Evolutionary conservation across 2,329 filamentous ascomycete species (phyloP).

Genomic region (Sarocladium kiliense): DNA sequence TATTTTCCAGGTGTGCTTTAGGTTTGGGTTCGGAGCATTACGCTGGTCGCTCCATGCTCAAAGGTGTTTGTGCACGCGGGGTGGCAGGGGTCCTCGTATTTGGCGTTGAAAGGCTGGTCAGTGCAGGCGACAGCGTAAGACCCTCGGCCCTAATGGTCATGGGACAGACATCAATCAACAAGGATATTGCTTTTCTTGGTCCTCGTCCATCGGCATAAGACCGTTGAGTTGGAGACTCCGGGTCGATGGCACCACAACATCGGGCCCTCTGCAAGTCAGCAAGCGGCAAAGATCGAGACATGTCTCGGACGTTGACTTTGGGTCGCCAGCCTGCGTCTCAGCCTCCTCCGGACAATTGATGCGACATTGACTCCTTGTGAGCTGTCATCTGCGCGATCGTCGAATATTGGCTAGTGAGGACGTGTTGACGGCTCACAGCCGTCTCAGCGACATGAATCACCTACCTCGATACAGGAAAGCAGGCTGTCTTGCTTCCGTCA

Average conservation of each 20-base stretch:
- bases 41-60: background rate
- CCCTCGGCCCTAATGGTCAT: background rate
- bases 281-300: background rate
- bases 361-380: background rate
- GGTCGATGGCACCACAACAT: too few relatives aligned
- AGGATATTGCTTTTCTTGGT: background rate
- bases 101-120: too few relatives aligned
- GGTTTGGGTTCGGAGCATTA: background rate
- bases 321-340: background rate
- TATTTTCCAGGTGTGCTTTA: background rate
- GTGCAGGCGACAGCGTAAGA: too few relatives aligned
- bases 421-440: background rate
- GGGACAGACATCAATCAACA: background rate
- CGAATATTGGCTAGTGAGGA: background rate
- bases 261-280: background rate
- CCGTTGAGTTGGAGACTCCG: background rate
- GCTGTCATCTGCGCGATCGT: background rate
- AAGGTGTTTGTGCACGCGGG: background rate
- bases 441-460: background rate
- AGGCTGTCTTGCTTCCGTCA: background rate
- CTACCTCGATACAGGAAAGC: background rate
- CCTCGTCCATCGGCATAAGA: background rate
- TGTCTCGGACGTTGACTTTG: background rate
- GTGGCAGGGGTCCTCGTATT: background rate
- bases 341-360: background rate